Base-by-base conservation (phyloP, 805 yeast species). In the Wickerhamomyces alni region DNA sequence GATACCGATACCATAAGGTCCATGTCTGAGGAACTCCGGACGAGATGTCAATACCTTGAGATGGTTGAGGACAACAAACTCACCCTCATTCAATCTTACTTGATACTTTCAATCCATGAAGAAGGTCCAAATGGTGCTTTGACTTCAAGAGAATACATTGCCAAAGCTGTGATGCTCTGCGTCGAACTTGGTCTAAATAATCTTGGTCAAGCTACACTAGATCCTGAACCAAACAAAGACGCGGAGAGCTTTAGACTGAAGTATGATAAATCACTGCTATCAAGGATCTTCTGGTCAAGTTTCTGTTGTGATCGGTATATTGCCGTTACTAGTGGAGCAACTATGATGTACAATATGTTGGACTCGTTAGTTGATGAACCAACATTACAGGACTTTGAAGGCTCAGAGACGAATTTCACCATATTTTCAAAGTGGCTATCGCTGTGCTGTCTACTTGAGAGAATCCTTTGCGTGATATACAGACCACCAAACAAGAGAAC, bases 41-140 rank as follows among this genome's bases (percentile, higher is more conserved):
- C 11, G 3, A 36, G 36, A 12, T 28, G 39, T 29, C 17, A 28
- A 25, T 33, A 31, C 13, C 17, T 42, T 18, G 40, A 42, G 22
- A 42, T 42, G 45, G 30, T 42, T 21, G 45, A 42, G 17, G 24
- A 34, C 1, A 42, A 42, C 18, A 42, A 38, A 27, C 25, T 42
- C n/a, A 42, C 45, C 4, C n/a, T 42, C 2, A n/a, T 42, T 2
- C 45, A 42, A 33, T 28, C 42, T 11, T 36, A 15, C 17, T 17
- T 36, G 11, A 22, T 36, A 16, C 12, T 36, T 9, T 36, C 38
- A 4, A 19, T 13, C 8, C 17, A 22, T 29, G 38, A 36, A 33
- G 45, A 42, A 38, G 45, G 45, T 8, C 42, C 45, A 2, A 40
- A 42, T 10, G 45, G 45, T 2, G 18, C 45, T 12, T 28, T 24